Evolutionary conservation across 306 rosid genomes (phyloP).

Genomic region (Dryas octopetala): DNA sequence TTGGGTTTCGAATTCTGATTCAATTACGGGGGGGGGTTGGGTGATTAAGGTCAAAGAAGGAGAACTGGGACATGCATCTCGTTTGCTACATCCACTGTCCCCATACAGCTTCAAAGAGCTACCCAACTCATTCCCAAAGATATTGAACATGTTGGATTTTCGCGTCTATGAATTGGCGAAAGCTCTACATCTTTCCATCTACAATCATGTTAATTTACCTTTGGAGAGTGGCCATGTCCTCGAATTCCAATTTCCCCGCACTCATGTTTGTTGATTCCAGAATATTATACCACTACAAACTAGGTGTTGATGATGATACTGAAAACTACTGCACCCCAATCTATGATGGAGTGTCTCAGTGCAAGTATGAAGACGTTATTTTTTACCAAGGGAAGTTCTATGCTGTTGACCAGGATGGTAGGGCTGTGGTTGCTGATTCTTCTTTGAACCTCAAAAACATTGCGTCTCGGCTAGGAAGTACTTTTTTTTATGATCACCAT

Average conservation of each 20-base stretch:
- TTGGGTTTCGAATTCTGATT: background rate
- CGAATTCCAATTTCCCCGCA: conserved; percentile 4
- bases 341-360: too few relatives aligned
- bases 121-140: background rate
- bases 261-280: background rate
- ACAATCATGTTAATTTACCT: too few relatives aligned
- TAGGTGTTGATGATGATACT: background rate
- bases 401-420: background rate
- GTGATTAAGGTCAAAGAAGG: conserved; percentile 16
- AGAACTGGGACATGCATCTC: background rate
- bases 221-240: conserved; percentile 17
- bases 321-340: background rate
- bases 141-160: conserved; percentile 22
- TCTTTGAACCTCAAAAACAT: background rate
- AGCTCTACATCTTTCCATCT: background rate
- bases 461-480: background rate
- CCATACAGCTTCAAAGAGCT: background rate
- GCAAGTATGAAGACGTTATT: conserved; percentile 6
- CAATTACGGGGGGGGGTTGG: conserved; percentile 19
- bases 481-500: too few relatives aligned
- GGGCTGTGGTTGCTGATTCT: conserved; percentile 3
- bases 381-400: background rate
- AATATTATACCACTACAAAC: background rate
- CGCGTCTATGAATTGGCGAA: conserved; percentile 19
- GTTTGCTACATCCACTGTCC: conserved; percentile 23